Base-by-base conservation (phyloP, 2,329 filamentous ascomycete species). In the Hypoxylon rubiginosum region DNA sequence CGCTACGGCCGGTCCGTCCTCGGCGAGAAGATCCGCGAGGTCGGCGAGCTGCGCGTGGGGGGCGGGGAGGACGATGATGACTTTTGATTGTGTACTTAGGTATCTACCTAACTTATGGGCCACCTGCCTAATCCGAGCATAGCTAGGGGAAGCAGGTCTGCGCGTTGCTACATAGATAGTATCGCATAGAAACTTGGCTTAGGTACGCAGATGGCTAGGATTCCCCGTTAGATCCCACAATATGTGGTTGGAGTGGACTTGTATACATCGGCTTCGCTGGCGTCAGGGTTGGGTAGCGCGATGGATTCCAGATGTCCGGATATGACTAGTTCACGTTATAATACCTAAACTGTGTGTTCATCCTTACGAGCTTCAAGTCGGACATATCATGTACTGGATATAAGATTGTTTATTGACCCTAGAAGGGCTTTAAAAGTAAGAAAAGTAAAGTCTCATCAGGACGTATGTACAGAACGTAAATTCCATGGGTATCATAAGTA, bases 1-100 rank as follows among this genome's bases (percentile, higher is more conserved):
- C 85, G 95, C 72, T 99, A 97, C 81, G 92, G 92, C 9, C 85
- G 92, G 66, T 86, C 87, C 43, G 87, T 97, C 26, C 80, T 99
- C 72, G 91, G 91, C 45, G 93, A 95, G 74, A 98, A 98, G 87
- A 98, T 99, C 75, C 86, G 90, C 55, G 92, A 97, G 76, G 74
- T 96, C 73, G 94, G 90, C 0, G 94, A 97, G 83, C 84, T 83
- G 75, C 85, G 89, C 75, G 80, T 90, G 43, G 71, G 69, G 36
- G 71, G 56, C 64, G 13, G 11, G 34, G 62, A 71, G 67, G 75
- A 88, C 67, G 82, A 85, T 56, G 75, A 76, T 39, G 50, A 52
- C 34, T 66, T 50, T 21, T 59, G 32, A 52, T 45, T 26, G 3
- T 9, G 9, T 46, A 2, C 8, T 28, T 13, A 13, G 13, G 10